phyloP scores from a whole-genome alignment of 192 early-diverging fungal species.

The Podila minutissima region DNA sequence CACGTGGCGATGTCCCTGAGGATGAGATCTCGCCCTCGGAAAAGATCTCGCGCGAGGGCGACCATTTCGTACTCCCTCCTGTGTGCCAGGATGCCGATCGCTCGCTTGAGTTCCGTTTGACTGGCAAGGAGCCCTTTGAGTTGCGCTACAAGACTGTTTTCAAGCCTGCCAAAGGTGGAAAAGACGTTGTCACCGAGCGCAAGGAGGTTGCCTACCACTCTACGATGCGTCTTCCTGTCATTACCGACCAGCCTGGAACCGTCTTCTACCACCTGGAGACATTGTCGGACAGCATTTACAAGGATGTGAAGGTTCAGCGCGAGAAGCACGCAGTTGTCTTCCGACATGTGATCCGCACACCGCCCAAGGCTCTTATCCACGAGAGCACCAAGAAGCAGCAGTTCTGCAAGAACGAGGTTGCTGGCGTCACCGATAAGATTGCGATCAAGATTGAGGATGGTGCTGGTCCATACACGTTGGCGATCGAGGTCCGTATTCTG shows the following conservation, averaged over 20 bases:
- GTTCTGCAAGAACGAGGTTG: constrained; percentile 38
- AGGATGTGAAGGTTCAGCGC: constrained; percentile 24
- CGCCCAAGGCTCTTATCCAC: constrained; percentile 19
- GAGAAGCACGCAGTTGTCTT: constrained; percentile 27
- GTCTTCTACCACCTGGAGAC: constrained; percentile 25
- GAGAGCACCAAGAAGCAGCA: constrained; percentile 26
- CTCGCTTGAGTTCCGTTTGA: constrained; percentile 33
- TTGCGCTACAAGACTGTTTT: constrained; percentile 20
- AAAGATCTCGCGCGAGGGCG: constrained; percentile 18
- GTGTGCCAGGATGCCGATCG: constrained; percentile 34
- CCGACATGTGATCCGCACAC: constrained; percentile 22
- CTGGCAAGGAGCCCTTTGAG: constrained; percentile 37
- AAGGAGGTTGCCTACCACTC: constrained; percentile 19
- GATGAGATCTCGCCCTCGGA: constrained; percentile 43
- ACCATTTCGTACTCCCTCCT: constrained; percentile 16
- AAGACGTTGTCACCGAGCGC: neutral
- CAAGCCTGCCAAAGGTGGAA: constrained; percentile 14
- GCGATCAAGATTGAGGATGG: constrained; percentile 34
- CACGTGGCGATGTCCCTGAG: constrained; percentile 39
- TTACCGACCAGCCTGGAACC: constrained; percentile 20
- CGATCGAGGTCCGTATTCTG: constrained; percentile 34
- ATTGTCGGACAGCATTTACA: constrained; percentile 29
- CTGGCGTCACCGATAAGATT: constrained; percentile 35
- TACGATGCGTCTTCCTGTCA: constrained; percentile 41
- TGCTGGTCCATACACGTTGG: constrained; percentile 26